Conservation (phyloP, 768 basidiomycete species). For the Tulasnella sp. region DNA sequence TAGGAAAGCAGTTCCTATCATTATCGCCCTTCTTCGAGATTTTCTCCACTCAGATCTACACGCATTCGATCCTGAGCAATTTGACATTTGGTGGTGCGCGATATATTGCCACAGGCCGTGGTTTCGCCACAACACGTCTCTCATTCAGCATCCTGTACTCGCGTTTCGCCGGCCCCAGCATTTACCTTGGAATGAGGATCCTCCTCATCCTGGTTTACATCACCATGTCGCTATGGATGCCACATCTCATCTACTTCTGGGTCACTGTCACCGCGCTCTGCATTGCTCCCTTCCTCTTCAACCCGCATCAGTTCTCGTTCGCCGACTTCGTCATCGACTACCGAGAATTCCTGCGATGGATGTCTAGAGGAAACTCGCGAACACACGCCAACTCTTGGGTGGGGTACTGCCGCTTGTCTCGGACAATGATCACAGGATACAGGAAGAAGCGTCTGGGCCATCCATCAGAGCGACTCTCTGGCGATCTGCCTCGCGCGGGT, state of each 20-base stretch:
- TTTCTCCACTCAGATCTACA: constrained; percentile 97
- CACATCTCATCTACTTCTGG: constrained; percentile 64
- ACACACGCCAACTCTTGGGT: constrained; percentile 75
- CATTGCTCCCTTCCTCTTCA: constrained; percentile 94
- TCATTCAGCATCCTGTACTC: constrained; percentile 39
- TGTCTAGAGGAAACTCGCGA: constrained; percentile 39
- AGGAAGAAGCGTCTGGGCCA: constrained; percentile 33
- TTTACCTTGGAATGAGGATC: constrained; percentile 38
- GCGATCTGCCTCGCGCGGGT: constrained; percentile 81
- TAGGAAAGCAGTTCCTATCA: constrained; percentile 89
- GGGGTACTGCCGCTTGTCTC: constrained; percentile 93
- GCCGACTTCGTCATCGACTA: constrained; percentile 96
- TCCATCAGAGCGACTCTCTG: constrained; percentile 9
- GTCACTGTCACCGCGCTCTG: constrained; percentile 84
- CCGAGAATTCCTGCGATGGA: constrained; percentile 75
- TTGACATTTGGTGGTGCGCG: constrained; percentile 94
- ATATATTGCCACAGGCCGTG: constrained; percentile 88
- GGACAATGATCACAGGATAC: constrained; percentile 97
- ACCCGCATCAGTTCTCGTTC: constrained; percentile 99
- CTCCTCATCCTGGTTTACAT: constrained; percentile 35
- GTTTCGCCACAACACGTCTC: constrained; percentile 39
- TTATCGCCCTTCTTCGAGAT: constrained; percentile 94
- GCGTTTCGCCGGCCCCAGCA: constrained; percentile 39
- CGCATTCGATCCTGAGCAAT: constrained; percentile 94
- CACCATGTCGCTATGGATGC: constrained; percentile 34